phyloP scores from a whole-genome alignment of 2,329 filamentous ascomycete genomes.

The Alternaria burnsii region DNA sequence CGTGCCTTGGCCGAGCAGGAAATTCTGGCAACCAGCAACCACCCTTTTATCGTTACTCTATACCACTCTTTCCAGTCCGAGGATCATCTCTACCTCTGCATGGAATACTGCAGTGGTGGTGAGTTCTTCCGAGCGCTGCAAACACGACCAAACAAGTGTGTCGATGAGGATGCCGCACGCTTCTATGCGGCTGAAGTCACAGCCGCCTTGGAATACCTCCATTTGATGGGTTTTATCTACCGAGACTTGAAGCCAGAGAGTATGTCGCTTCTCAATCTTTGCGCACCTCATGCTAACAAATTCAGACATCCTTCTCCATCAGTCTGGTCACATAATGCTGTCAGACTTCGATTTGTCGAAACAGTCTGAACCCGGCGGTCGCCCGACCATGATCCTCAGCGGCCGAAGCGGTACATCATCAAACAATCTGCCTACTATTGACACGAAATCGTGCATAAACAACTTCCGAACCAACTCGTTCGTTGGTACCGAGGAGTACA shows the following conservation, averaged over 20 bases:
- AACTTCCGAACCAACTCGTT: constrained; percentile 99
- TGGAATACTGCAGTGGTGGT: constrained; percentile 99
- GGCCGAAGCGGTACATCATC: constrained; percentile 83
- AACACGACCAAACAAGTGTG: constrained; percentile 95
- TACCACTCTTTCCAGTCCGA: constrained; percentile 99
- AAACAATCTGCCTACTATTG: constrained; percentile 91
- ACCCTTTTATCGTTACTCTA: constrained; percentile 97
- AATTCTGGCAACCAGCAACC: constrained; percentile 97
- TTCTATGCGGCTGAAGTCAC: constrained; percentile 99
- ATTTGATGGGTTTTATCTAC: constrained; percentile 99
- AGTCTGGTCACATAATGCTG: constrained; percentile 99
- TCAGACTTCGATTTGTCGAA: constrained; percentile 99
- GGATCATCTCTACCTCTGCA: constrained; percentile 98
- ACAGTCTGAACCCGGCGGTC: constrained; percentile 93
- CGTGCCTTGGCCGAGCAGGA: constrained; percentile 96
- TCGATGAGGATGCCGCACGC: constrained; percentile 92
- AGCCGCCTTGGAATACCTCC: constrained; percentile 92
- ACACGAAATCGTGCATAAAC: constrained; percentile 97
- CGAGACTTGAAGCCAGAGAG: constrained; percentile 96
- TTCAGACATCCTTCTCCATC: constrained; percentile 92
- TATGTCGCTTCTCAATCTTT: constrained; percentile 58
- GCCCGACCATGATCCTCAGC: constrained; percentile 91
- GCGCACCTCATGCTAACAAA: constrained; percentile 48
- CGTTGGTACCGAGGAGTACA: constrained; percentile 98
- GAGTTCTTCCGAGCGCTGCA: constrained; percentile 98